Evolutionary conservation across 345 rosid species (phyloP).

Genomic region (Citrus australasica): DNA sequence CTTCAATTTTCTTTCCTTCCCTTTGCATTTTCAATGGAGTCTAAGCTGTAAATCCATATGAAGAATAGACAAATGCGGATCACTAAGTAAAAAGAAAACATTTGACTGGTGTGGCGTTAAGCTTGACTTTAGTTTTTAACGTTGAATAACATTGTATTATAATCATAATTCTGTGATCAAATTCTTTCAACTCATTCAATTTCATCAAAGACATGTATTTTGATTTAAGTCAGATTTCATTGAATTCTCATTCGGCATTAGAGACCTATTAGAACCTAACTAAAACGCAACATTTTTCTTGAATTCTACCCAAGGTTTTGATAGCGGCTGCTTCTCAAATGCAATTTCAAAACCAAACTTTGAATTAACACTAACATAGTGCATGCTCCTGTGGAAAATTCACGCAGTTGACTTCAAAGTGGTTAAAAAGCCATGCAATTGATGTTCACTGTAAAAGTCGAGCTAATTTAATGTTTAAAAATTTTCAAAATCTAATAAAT

Average conservation of each 20-base stretch:
- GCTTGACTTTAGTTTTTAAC: neutral
- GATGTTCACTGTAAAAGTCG: neutral
- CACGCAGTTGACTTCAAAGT: neutral
- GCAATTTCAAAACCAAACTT: neutral
- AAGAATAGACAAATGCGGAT: neutral
- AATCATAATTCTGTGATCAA: neutral
- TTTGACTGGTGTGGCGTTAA: neutral
- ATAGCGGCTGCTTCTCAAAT: neutral
- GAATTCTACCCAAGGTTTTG: neutral
- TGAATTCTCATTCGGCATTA: neutral
- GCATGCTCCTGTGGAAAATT: neutral
- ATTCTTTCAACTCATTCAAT: neutral
- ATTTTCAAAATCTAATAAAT: neutral
- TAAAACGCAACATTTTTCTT: neutral
- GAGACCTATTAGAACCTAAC: neutral
- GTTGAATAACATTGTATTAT: no score
- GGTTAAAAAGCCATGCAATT: neutral
- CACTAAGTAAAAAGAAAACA: neutral
- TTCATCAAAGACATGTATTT: neutral
- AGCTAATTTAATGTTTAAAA: neutral
- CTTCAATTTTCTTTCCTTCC: neutral
- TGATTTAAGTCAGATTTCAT: neutral
- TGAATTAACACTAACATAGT: neutral
- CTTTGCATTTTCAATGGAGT: neutral
- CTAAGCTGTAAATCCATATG: neutral